Base-by-base conservation (phyloP, 768 basidiomycete species). In the Mrakia frigida region DNA sequence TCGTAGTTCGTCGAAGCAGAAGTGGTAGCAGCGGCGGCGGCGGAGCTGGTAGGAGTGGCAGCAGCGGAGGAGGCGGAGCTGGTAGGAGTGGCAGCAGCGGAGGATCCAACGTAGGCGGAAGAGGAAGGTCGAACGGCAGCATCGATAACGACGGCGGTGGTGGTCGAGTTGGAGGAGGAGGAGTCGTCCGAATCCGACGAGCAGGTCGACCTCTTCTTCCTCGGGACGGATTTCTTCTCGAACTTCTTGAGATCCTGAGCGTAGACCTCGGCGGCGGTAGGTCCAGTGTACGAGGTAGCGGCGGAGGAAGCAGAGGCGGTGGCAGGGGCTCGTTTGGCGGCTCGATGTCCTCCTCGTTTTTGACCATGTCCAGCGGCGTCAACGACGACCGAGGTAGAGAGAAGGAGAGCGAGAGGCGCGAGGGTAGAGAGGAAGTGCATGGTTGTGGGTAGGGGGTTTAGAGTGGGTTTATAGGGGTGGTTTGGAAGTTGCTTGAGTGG, bases 1-100 rank as follows among this genome's bases (percentile, higher is more conserved):
- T 76, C 74, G 67, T 76, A 80, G 33, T 61, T 23, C 53, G 69
- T 50, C 33, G 72, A 52, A 4, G 73, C 25, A 52, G 79, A 46
- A 33, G 77, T 35, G 28, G 80, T 53, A 13, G 79, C 46, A n/a
- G 69, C 53, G 28, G 79, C 59, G 33, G 74, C 78, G 31, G 80
- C 67, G 9, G 78, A 72, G 28, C 74, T 67, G 70, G 77, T 79
- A 18, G 61, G 2, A 11, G 74, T 37, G 7, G 77, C 25, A 5
- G 73, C 6, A 18, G 74, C 46, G 31, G 77, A 39, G 25, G 18
- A 33, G 31, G 77, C 31, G 25, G 18, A 33, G 6, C n/a, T 74
- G 31, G 67, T 43, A 31, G 68, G 53, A n/a, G 72, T 28, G 10
- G 76, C 1, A 37, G 50, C 63, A 3, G 11, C 37, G n/a, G 74